Base-by-base conservation (phyloP, 73 alveolate genomes). In the Paramecium primaurelia region DNA sequence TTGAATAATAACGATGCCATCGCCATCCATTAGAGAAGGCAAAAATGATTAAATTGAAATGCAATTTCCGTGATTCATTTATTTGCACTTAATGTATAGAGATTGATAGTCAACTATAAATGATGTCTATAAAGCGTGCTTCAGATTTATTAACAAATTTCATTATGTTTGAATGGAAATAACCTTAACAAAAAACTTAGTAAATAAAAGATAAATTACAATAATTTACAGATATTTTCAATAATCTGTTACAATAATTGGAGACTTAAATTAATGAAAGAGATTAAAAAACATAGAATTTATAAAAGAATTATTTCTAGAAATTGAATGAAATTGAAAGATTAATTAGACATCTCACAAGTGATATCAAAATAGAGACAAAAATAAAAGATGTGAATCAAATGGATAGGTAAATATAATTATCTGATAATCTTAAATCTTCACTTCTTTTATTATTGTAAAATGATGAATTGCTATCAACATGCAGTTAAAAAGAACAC, bases 1-100 rank as follows among this genome's bases (percentile, higher is more conserved):
- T 73, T 73, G 87, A 73, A 73, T 40, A 73, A 34, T 73, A 73
- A 73, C 40, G 59, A 73, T 73, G 87, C 47, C 87, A 73, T 73
- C 58, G 87, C 6, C 87, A 73, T 73, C 59, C 87, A 16, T 20
- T 40, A 14, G 87, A 73, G 47, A 73, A 20, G 28, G 87, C 87
- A 36, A 73, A 73, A 40, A 34, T 73, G 59, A 73, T 73, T 4
- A 73, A 73, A 38, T 37, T 73, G 28, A 73, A 73, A 73, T 73
- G 87, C 14, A 73, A 73, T 73, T 73, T 73, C 18, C 40, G 47
- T 20, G 87, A 73, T 37, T 73, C 87, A 30, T 73, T 73, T 34
- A 73, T 73, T 38, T 73, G 87, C 64, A 37, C 87, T 0, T 73
- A 73, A 73, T 73, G 87, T 38, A 37, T 73, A 37, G 87, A 73